These are phyloP conservation scores for Erodium moschatum DNA, from an alignment of 441 rosid genomes.

Conservation along the genomic window DNA sequence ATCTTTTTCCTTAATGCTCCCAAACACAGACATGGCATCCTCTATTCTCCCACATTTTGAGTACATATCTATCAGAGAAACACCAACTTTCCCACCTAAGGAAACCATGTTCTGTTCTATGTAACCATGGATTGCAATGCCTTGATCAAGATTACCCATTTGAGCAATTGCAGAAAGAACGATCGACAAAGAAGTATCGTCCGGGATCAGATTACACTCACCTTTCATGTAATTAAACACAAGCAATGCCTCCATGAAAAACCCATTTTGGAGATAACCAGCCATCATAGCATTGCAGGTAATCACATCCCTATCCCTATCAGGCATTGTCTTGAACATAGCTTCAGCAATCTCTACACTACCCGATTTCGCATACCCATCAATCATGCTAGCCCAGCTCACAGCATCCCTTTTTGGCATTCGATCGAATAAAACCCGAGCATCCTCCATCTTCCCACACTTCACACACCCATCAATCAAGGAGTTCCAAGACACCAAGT, in stretches of 20 bases:
- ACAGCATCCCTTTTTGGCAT: constrained; percentile 52
- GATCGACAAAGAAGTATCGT: constrained; percentile 40
- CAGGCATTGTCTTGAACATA: constrained; percentile 40
- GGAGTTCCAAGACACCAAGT: constrained; percentile 57
- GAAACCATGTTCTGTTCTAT: constrained; percentile 25
- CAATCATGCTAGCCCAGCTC: constrained; percentile 53
- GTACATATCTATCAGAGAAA: constrained; percentile 53
- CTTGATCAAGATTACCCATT: constrained; percentile 38
- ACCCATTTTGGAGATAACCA: constrained; percentile 41
- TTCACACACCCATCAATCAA: constrained; percentile 48
- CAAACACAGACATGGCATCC: constrained; percentile 39
- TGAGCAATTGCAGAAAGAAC: constrained; percentile 51
- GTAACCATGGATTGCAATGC: constrained; percentile 34
- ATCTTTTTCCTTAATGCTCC: constrained; percentile 27
- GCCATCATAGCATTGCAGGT: constrained; percentile 54
- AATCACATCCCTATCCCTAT: constrained; percentile 36
- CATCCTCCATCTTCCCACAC: constrained; percentile 41
- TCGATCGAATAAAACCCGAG: constrained; percentile 33
- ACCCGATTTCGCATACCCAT: constrained; percentile 49
- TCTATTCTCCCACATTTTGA: constrained; percentile 50
- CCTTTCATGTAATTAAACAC: constrained; percentile 35
- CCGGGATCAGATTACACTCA: constrained; percentile 30
- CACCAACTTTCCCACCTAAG: constrained; percentile 47
- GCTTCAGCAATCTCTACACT: constrained; percentile 33
- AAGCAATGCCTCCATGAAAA: constrained; percentile 40